Percentiles rank a stretch among this genome's conserved stretches.
Evolutionary conservation across 2,329 filamentous ascomycete species (phyloP).

Genomic region (Teratosphaeria destructans): DNA sequence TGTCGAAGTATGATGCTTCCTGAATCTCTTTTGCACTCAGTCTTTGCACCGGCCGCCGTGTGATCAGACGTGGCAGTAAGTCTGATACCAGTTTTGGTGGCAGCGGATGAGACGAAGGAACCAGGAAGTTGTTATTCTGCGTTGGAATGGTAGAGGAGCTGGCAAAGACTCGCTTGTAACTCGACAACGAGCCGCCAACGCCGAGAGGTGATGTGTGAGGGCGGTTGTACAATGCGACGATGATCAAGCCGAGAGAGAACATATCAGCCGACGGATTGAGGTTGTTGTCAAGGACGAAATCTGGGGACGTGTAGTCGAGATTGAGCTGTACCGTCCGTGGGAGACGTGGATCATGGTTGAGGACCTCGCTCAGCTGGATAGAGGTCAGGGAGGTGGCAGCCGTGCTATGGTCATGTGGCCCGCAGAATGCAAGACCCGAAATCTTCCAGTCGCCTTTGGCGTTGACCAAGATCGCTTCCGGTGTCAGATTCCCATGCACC

Average conservation of each 20-base stretch:
- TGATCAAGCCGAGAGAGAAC: slow-evolving; percentile 84
- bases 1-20: slow-evolving; percentile 92
- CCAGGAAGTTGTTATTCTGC: slow-evolving; percentile 69
- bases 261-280: slow-evolving; percentile 78
- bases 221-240: slow-evolving; percentile 86
- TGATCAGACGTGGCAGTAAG: slow-evolving; percentile 77
- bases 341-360: slow-evolving; percentile 76
- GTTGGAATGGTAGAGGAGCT: slow-evolving; percentile 71
- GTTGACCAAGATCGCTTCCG: slow-evolving; percentile 88
- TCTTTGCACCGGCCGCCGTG: slow-evolving; percentile 74
- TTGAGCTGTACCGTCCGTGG: slow-evolving; percentile 77
- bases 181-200: slow-evolving; percentile 65
- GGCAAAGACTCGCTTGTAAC: slow-evolving; percentile 76
- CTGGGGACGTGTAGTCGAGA: slow-evolving; percentile 86
- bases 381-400: slow-evolving; percentile 58
- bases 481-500: slow-evolving; percentile 88
- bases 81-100: slow-evolving; percentile 66
- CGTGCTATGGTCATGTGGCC: slow-evolving; percentile 64
- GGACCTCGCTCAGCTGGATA: slow-evolving; percentile 69
- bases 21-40: slow-evolving; percentile 87
- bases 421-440: slow-evolving; percentile 83
- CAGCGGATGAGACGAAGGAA: slow-evolving; percentile 46
- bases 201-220: slow-evolving; percentile 82
- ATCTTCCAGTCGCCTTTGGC: slow-evolving; percentile 99
- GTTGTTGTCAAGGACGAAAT: slow-evolving; percentile 87